phyloP scores from a whole-genome alignment of 1,139 yeast species.

The Geotrichum bryndzae region DNA sequence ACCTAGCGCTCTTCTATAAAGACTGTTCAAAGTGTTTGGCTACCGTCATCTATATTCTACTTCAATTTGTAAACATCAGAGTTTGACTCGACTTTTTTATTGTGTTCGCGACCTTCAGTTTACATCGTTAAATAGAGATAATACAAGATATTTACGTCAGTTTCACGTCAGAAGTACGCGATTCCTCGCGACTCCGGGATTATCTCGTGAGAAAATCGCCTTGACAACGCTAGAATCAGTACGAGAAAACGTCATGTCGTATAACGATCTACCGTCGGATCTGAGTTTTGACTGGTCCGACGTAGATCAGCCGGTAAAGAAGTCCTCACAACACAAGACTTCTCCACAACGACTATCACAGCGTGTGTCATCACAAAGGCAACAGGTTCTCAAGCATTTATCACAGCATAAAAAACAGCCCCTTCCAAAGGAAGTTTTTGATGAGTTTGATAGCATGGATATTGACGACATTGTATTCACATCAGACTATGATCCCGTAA shows the following conservation, averaged over 20 bases:
- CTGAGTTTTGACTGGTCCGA: background rate
- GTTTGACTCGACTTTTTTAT: background rate
- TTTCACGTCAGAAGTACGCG: background rate
- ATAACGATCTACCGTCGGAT: background rate
- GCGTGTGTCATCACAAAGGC: background rate
- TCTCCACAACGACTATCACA: background rate
- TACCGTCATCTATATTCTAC: background rate
- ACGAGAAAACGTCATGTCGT: background rate
- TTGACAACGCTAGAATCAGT: background rate
- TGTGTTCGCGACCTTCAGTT: background rate
- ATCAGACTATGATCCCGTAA: background rate
- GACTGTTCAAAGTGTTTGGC: background rate
- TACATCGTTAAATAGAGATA: background rate
- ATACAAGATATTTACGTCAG: background rate
- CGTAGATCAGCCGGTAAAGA: background rate
- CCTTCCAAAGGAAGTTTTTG: background rate
- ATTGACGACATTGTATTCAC: slow-evolving; percentile 4
- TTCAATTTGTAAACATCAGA: background rate
- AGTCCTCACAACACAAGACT: background rate
- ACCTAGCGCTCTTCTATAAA: background rate
- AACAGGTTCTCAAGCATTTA: background rate
- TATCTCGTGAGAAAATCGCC: background rate
- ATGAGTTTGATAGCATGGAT: slow-evolving; percentile 1
- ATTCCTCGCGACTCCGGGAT: background rate
- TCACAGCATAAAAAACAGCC: background rate